Base-by-base conservation (phyloP, 2,329 filamentous ascomycete species). In the Paradendryphiella salina region DNA sequence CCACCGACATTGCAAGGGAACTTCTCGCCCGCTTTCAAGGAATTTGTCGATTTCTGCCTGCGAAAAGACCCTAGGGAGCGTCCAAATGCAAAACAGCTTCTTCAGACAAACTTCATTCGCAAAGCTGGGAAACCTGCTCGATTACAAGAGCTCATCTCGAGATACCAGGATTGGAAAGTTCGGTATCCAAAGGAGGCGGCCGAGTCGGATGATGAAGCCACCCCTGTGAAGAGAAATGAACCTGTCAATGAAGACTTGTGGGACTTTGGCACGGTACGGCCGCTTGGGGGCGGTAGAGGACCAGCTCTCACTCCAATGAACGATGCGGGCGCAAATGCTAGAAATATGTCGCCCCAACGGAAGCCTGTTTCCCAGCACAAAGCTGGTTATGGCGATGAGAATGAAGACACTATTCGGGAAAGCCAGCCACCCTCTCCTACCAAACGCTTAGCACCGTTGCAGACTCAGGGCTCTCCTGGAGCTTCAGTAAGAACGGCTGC, bases 121-220 rank as follows among this genome's bases (percentile, higher is more conserved):
- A 86, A 86, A 64, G 94, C 93, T 13, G 97, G 96, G 77, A 94
- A 93, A 76, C 96, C 92, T 0, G 94, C 87, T n/a, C 96, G 96
- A 70, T 78, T 99, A 34, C 97, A 94, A 1, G 94, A 99, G 74
- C 79, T 99, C 48, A 97, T 99, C 65, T 91, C 96, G 72, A 82
- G 94, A 45, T 85, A 95, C 66, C 88, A 88, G 69, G 84, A 92
- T 55, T 99, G 92, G 90, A 85, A 88, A 46, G 86, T 89, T 18
- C 87, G 86, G 4, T 86, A 94, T 66, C 90, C 90, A 52, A 83
- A 85, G 29, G 83, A 74, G 1, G 88, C 90, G 6, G 81, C 79
- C 10, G 75, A 77, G 15, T 61, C 60, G n/a, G 69, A 70, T 39
- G 74, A 79, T 29, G 65, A 71, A 15, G 60, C 53, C 7, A 63